A percentile compares a stretch with the other conserved stretches of the same genome.
phyloP scores from a whole-genome alignment of 2,329 filamentous ascomycete genomes.

The Calonectria ilicicola region DNA sequence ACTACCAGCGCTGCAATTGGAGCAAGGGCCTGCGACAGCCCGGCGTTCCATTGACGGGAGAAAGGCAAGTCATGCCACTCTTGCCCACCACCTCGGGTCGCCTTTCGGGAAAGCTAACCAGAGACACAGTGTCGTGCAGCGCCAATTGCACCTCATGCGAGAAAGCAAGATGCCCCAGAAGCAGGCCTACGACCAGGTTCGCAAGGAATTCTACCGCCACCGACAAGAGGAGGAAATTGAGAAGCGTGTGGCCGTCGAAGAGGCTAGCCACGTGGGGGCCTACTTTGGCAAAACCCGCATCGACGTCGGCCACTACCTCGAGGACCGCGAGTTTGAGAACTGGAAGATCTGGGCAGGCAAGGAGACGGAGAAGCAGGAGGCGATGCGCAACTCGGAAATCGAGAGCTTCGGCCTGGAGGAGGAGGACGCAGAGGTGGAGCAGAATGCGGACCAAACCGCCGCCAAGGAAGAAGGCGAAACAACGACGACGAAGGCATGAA shows the following conservation, averaged over 20 bases:
- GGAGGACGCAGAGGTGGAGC: conserved; percentile 41
- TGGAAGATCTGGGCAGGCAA: conserved; percentile 85
- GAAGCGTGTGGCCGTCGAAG: conserved; percentile 85
- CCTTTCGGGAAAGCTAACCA: conserved; percentile 27
- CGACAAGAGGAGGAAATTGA: conserved; percentile 87
- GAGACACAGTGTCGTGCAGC: conserved; percentile 82
- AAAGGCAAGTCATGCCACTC: conserved; percentile 33
- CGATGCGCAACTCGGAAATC: conserved; percentile 55
- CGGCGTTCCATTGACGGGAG: conserved; percentile 82
- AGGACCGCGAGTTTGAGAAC: conserved; percentile 81
- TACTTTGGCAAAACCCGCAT: conserved; percentile 85
- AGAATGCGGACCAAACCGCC: conserved; percentile 34
- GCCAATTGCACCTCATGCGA: conserved; percentile 87
- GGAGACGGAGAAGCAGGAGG: conserved; percentile 57
- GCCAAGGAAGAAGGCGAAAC: conserved; percentile 24
- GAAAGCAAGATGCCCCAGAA: conserved; percentile 70
- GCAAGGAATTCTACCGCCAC: conserved; percentile 89
- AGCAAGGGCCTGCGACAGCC: conserved; percentile 78
- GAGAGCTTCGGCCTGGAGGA: conserved; percentile 55
- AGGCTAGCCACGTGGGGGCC: conserved; percentile 86
- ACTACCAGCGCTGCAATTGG: conserved; percentile 84
- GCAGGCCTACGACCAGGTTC: conserved; percentile 85
- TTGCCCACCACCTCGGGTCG: neutral
- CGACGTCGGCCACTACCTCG: conserved; percentile 84
- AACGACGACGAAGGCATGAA: conserved; percentile 26